Evolutionary conservation across 2,329 filamentous ascomycete genomes (phyloP), one percentile per base, ranked within the genome.

Genomic region (Aspergillus pseudonomiae): DNA sequence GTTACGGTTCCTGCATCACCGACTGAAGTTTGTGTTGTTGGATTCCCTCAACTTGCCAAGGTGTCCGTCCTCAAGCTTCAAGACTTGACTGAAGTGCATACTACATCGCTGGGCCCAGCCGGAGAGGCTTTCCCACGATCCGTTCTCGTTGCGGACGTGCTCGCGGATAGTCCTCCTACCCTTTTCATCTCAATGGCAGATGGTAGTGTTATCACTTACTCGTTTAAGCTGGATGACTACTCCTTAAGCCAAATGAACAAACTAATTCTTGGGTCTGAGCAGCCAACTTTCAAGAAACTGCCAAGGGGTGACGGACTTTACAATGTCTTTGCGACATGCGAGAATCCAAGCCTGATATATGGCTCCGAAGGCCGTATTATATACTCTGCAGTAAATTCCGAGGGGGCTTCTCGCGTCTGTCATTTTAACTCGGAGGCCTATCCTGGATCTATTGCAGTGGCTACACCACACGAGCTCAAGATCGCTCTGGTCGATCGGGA

Each of bases 321-420:
- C 74, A 96, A 91, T 70, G 89, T 99, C 0, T 96, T 99, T 75
- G 93, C 93, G 0, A 96, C 93, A 0, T 97, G 93, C 62, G 95
- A 99, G 72, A 93, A 97, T 73, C 92, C 95, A 0, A 97, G 92
- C 67, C 80, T 99, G 60, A 97, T 99, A 56, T 97, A 99, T 74
- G 91, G 91, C 10, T 89, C 89, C 0, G 93, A 97, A 74, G 92
- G 91, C 0, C 87, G 94, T 26, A 90, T 97, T 46, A 88, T 97
- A 0, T 99, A 96, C 79, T 97, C 94, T 5, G 94, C 95, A 1
- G 92, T 97, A 1, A 97, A 94, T 14, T 93, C 94, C 3, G 92
- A 97, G 65, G 90, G 93, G 66, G 92, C 93, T 1, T 89, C 89
- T 1, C 90, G 88, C 55, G 89, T 98, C 6, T 95, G 92, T 65